phyloP scores from a whole-genome alignment of 352 stramenopile species.

The Globisporangium nodosum region DNA sequence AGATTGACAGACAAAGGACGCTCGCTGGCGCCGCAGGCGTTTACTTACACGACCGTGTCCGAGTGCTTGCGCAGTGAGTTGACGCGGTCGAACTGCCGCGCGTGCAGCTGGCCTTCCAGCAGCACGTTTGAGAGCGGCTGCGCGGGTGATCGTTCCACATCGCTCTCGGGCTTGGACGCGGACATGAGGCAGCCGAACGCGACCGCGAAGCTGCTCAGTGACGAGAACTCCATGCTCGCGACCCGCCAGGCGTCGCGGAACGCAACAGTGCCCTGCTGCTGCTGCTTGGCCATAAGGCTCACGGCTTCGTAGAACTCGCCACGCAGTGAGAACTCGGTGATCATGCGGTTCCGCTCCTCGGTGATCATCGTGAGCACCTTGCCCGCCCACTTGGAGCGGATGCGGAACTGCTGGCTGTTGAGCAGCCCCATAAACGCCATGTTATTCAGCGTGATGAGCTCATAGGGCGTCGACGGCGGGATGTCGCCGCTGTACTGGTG shows the following conservation, averaged over 20 bases:
- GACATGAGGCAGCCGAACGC: slow-evolving; percentile 32
- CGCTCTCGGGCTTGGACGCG: slow-evolving; percentile 20
- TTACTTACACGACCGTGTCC: slow-evolving; percentile 26
- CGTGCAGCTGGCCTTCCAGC: slow-evolving; percentile 33
- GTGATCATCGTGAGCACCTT: slow-evolving; percentile 53
- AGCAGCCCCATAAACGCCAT: slow-evolving; percentile 45
- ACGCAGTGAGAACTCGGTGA: slow-evolving; percentile 30
- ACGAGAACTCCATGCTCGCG: slow-evolving; percentile 29
- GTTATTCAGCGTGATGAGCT: slow-evolving; percentile 46
- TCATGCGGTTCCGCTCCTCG: slow-evolving; percentile 48
- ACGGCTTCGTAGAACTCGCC: slow-evolving; percentile 37
- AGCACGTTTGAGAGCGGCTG: slow-evolving; percentile 24
- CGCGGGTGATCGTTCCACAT: not conserved
- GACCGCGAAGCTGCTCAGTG: slow-evolving; percentile 33
- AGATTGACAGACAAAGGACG: not conserved
- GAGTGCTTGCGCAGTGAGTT: slow-evolving; percentile 26
- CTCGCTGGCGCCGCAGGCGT: not conserved
- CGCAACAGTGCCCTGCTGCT: slow-evolving; percentile 18
- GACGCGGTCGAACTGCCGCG: slow-evolving; percentile 30
- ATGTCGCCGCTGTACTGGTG: slow-evolving; percentile 37
- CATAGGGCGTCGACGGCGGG: slow-evolving; percentile 41
- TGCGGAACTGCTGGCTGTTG: slow-evolving; percentile 39
- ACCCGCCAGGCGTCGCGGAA: slow-evolving; percentile 37
- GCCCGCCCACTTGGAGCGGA: slow-evolving; percentile 35
- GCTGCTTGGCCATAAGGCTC: slow-evolving; percentile 29